Evolutionary conservation across 805 yeast species (phyloP), one percentile per base, ranked within the genome.

Genomic region (Hanseniaspora lindneri): DNA sequence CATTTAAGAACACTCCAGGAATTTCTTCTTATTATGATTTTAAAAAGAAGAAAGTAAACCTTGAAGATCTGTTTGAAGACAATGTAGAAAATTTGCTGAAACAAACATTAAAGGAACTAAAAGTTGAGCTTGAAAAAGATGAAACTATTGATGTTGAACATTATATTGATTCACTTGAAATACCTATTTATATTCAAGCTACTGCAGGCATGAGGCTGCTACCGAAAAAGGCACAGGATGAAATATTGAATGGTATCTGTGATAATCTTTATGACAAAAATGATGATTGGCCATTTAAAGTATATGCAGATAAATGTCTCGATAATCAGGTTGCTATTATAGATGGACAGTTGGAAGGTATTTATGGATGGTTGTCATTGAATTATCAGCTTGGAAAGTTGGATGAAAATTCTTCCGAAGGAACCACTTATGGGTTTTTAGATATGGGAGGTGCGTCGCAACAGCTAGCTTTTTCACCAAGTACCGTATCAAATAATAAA

Each of bases 381-480:
- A 92, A 92, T 61, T 92, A 89, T 64, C 65, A 92, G 49, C 73
- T 81, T 64, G 81, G 83, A 1, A 75, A 75, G 52, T 67, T 83
- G 42, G 70, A 79, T 52, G 61, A 39, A 2, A 4, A 14, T 8
- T 23, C 2, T 19, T 28, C 33, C 10, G 21, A 39, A 20, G 41
- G 34, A 11, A 14, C 60, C 10, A 78, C 95, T 0, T 80, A 74
- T 54, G 98, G 98, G 4, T 89, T 92, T 57, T 82, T 92, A 89
- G 98, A 92, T 63, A 92, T 92, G 98, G 98, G 98, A 14, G 98
- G 98, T 13, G 98, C 98, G 0, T 86, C 96, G 1, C 86, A 96
- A 0, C 98, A 92, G 60, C 76, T 92, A 20, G 95, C 97, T 8
- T 92, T 88, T 71, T 87, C 83, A 8, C 96, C 96, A 0, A 71